Conservation (phyloP, 345 rosid genomes). For the Rhodomyrtus tomentosa region DNA sequence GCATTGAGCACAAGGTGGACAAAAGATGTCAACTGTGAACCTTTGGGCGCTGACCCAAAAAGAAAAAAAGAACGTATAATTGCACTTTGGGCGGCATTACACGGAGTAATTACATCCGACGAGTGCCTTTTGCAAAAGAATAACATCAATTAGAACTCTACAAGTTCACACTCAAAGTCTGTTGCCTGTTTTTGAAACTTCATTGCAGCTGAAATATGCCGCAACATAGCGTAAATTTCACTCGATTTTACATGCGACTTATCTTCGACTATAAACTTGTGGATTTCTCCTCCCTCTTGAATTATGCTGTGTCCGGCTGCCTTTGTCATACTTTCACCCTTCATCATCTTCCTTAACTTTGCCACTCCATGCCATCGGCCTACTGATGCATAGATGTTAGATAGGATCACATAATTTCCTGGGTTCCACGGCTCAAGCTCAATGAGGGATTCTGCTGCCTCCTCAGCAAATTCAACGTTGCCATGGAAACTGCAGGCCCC, state of each 20-base stretch:
- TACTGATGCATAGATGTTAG: slow-evolving; percentile 51
- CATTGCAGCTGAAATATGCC: slow-evolving; percentile 23
- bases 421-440: slow-evolving; percentile 74
- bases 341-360: slow-evolving; percentile 63
- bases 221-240: slow-evolving; percentile 38
- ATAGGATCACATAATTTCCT: slow-evolving; percentile 63
- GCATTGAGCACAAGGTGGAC: neutral
- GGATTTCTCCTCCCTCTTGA: slow-evolving; percentile 47
- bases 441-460: slow-evolving; percentile 48
- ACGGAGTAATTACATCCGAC: neutral
- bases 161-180: slow-evolving; percentile 17
- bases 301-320: slow-evolving; percentile 69
- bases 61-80: neutral
- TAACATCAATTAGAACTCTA: slow-evolving; percentile 3
- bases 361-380: slow-evolving; percentile 62
- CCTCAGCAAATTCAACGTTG: slow-evolving; percentile 55
- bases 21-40: neutral
- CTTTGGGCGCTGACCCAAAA: neutral
- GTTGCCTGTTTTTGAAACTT: slow-evolving; percentile 13
- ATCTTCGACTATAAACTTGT: slow-evolving; percentile 66
- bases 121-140: neutral
- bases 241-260: slow-evolving; percentile 36
- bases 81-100: neutral
- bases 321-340: slow-evolving; percentile 40
- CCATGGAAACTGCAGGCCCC: slow-evolving; percentile 77